Base-by-base conservation (phyloP, 1,284 basidiomycete species). In the Ceratobasidium sp. region DNA sequence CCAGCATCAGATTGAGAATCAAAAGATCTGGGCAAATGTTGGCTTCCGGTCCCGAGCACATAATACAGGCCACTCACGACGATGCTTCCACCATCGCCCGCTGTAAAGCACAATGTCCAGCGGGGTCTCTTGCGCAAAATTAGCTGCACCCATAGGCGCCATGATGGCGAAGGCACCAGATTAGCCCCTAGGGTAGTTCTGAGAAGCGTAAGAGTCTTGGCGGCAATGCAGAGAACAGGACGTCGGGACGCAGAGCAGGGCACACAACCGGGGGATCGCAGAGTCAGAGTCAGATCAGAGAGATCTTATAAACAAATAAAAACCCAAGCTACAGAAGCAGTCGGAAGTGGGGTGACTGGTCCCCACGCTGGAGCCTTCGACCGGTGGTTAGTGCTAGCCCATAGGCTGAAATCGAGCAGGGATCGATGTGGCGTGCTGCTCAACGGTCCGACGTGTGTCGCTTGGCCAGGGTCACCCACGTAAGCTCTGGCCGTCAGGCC, bases 1-100 rank as follows among this genome's bases (percentile, higher is more conserved):
- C 29, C 63, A 78, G 73, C 74, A 77, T 66, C 22, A 76, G 16
- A 51, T 78, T 78, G 46, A 78, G 76, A 34, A 73, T 74, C 46
- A 76, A 34, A 29, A 77, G 66, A 24, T 69, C 66, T 69, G 41
- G 27, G 29, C 16, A 37, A 27, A 29, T 29, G 27, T 37, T 22
- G 24, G n/a, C 43, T 19, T n/a, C 19, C 19, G 14, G 11, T 39
- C 11, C 14, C 39, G 3, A 2, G 24, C 59, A 62, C 13, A 59
- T 22, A 27, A 7, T 0, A 43, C 14, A 5, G 22, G 13, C 22
- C 22, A 69, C 66, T 69, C 53, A 69, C 66, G 66, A 22, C 66
- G 51, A 22, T 69, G 66, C 27, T 59, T 31, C 37, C 53, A 69
- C 66, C 66, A 69, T 34, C 39, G 53, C 31, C 66, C 66, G 7